Percentiles rank a stretch among this genome's conserved stretches.
Conservation (phyloP, 2,329 filamentous ascomycete genomes). For the Neofusicoccum laricinum region DNA sequence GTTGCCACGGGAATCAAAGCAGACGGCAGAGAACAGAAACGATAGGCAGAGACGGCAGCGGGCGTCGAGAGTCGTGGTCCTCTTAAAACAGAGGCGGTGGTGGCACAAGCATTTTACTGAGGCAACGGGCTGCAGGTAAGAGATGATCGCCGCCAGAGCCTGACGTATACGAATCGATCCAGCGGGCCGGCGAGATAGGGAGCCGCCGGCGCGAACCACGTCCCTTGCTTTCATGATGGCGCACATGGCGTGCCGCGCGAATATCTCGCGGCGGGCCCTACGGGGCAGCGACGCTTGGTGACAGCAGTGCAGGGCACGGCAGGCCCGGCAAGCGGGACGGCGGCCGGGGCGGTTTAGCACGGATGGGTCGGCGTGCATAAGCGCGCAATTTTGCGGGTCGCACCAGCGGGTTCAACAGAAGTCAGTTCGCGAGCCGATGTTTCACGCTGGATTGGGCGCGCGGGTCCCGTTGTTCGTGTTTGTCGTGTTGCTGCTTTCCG, state of each 20-base stretch:
- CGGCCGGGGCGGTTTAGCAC: background rate
- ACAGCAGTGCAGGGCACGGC: background rate
- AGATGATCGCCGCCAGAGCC: background rate
- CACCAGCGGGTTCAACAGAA: background rate
- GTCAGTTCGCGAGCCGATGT: background rate
- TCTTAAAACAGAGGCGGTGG: background rate
- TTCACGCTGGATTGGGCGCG: background rate
- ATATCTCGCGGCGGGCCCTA: background rate
- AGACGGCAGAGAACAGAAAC: background rate
- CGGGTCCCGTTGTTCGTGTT: slow-evolving; percentile 3
- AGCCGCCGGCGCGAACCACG: background rate
- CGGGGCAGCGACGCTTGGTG: background rate
- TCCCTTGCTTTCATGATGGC: background rate
- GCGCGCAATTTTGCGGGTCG: slow-evolving; percentile 3
- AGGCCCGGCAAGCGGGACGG: background rate
- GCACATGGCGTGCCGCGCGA: background rate
- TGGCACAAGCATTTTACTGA: background rate
- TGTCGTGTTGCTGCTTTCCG: background rate
- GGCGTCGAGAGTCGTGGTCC: background rate
- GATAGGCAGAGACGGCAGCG: background rate
- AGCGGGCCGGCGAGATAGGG: background rate
- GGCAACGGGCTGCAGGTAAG: background rate
- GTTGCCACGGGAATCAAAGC: background rate
- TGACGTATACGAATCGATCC: background rate
- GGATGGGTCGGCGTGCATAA: slow-evolving; percentile 2